Percentiles rank a stretch among this genome's conserved stretches.
phyloP scores from a whole-genome alignment of 768 basidiomycete species.

The Dioszegia crocea region DNA sequence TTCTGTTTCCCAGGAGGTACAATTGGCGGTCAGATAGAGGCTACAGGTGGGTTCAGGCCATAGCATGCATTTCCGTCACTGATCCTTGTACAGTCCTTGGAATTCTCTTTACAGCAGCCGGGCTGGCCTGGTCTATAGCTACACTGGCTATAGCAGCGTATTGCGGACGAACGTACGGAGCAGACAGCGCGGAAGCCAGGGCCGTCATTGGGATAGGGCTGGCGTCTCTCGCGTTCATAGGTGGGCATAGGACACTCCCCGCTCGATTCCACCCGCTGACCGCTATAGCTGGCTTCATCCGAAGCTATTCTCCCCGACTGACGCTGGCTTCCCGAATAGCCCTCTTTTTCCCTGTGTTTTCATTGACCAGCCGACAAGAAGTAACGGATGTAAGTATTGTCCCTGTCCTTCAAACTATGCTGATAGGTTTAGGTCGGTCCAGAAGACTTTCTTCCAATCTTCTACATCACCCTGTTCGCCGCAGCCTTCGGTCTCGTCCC shows the following conservation, averaged over 20 bases:
- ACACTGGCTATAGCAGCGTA: constrained; percentile 34
- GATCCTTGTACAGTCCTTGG: constrained; percentile 22
- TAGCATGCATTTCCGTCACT: too few species aligned
- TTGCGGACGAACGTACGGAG: constrained; percentile 23
- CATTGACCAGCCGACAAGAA: constrained; percentile 22
- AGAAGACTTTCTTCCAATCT: constrained; percentile 22
- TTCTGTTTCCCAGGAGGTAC: constrained; percentile 39
- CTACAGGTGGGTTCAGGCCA: constrained; percentile 21
- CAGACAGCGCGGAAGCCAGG: constrained; percentile 23
- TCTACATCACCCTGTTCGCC: constrained; percentile 34
- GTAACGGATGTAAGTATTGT: constrained; percentile 14
- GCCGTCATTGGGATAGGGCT: constrained; percentile 31
- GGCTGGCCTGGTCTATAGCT: constrained; percentile 25
- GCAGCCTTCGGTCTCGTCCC: constrained; percentile 33
- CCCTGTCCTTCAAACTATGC: neutral
- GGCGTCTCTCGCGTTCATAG: constrained; percentile 27
- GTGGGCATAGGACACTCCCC: constrained; percentile 15
- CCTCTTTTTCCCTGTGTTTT: constrained; percentile 41
- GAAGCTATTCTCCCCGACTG: constrained; percentile 26
- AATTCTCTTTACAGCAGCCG: constrained; percentile 18
- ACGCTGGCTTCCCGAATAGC: constrained; percentile 30
- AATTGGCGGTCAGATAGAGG: constrained; percentile 27
- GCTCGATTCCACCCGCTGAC: constrained; percentile 2
- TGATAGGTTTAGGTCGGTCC: constrained; percentile 17
- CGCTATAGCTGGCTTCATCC: constrained; percentile 30